phyloP scores from a whole-genome alignment of 2,329 filamentous ascomycete species.

The Fusarium hostae region DNA sequence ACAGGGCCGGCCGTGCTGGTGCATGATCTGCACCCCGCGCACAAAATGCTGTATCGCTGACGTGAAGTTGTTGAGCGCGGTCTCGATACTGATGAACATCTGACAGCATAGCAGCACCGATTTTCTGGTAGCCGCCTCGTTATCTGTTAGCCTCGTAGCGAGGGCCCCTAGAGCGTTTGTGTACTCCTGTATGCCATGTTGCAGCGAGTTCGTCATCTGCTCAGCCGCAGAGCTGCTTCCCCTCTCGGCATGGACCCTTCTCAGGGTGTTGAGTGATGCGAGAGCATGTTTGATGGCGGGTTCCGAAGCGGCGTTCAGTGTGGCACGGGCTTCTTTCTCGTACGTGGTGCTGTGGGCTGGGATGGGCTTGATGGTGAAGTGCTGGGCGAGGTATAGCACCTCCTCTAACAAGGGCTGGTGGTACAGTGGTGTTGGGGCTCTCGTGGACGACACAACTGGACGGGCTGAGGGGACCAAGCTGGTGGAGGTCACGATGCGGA shows the following conservation, averaged over 20 bases:
- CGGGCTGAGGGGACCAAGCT: fast-evolving
- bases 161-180: not conserved
- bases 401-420: not conserved
- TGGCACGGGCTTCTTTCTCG: not conserved
- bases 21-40: not conserved
- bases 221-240: not conserved
- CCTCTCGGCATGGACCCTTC: not conserved
- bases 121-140: not conserved
- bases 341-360: not conserved
- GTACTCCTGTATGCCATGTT: not conserved
- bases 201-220: not conserved
- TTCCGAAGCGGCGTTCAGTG: fast-evolving
- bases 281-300: fast-evolving
- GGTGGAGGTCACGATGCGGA: not conserved
- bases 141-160: not conserved
- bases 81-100: not conserved
- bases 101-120: fast-evolving
- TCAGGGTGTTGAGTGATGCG: not conserved
- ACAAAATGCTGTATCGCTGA: not conserved
- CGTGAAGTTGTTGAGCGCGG: not conserved
- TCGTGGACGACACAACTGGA: fast-evolving
- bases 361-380: not conserved
- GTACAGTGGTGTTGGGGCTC: fast-evolving
- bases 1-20: not conserved
- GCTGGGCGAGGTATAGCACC: not conserved